Evolutionary conservation across 208 protist genomes (phyloP).

Genomic region (Endotrypanum monterogeii): DNA sequence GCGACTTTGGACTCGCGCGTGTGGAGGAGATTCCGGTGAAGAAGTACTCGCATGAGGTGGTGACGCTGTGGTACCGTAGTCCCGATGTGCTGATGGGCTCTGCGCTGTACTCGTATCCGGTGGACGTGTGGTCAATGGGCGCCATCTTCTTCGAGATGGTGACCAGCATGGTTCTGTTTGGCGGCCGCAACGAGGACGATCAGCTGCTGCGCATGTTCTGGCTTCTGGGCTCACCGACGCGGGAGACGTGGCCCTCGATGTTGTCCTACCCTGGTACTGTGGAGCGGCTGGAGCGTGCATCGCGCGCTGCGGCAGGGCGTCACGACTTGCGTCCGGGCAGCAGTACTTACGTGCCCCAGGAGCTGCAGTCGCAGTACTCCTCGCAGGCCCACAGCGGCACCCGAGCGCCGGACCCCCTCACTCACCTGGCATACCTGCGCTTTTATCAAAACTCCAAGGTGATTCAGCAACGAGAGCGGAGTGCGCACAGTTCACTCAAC

Average conservation of each 20-base stretch:
- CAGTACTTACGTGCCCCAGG: constrained; percentile 21
- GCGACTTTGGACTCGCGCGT: constrained; percentile 89
- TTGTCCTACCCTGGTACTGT: constrained; percentile 54
- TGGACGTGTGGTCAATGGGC: constrained; percentile 95
- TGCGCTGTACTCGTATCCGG: constrained; percentile 74
- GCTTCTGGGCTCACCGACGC: constrained; percentile 93
- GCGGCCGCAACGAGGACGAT: constrained; percentile 86
- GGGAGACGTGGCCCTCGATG: constrained; percentile 94
- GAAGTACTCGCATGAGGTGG: constrained; percentile 92
- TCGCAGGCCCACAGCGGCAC: constrained; percentile 9
- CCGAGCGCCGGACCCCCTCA: constrained; percentile 23
- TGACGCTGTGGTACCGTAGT: constrained; percentile 95
- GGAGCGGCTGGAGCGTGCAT: constrained; percentile 40
- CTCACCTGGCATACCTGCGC: constrained; percentile 25
- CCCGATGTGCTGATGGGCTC: constrained; percentile 93
- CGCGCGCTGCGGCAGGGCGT: constrained; percentile 22
- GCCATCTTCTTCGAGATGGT: constrained; percentile 95
- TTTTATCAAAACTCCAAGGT: constrained; percentile 30
- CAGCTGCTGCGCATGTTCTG: constrained; percentile 90
- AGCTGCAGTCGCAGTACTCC: constrained; percentile 4
- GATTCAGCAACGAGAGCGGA: constrained; percentile 24
- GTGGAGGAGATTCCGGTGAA: constrained; percentile 91
- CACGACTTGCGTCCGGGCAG: constrained; percentile 15
- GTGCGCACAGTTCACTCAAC: constrained; percentile 27
- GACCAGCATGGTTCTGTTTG: constrained; percentile 84